Evolutionary conservation across 257 asterid genomes (phyloP), one percentile per base, ranked within the genome.

Genomic region (Solanum paucissectum): DNA sequence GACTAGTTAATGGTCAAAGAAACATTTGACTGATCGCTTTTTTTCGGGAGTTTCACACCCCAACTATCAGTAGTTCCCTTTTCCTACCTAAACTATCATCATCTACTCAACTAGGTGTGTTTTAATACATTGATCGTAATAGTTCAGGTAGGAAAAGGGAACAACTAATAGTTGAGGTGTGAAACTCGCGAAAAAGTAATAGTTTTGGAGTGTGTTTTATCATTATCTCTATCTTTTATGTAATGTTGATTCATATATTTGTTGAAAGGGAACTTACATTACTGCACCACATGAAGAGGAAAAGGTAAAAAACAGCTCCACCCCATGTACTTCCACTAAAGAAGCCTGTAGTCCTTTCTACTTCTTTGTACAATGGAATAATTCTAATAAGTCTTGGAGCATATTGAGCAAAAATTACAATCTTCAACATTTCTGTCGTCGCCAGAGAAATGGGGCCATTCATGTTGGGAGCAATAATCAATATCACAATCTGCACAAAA

Each of bases 271-370:
- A 38, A 46, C 93, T 75, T 90, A 94, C 98, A 89, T 94, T 93
- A 87, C 98, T 93, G 55, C 93, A 95, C 42, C 92, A 91, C 92
- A 93, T 93, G 91, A 92, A 94, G 60, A 91, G 93, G 33, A 93
- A 83, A 88, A 94, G 92, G 89, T 93, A 93, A 81, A 91, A 90
- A 83, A 89, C 94, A 87, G 95, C 94, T 85, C 94, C 98, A 38
- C 94, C 93, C 96, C 95, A 93, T 4, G 94, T 89, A 1, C 92
- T 93, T 84, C 88, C 94, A 42, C 92, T 89, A 75, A 93, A 91
- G 23, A 91, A 73, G 88, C 94, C 94, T 9, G 93, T 88, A 29
- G 92, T 92, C 72, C 90, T 81, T 60, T 92, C 94, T 42, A 93
- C 93, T 85, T 93, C 94, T 86, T 84, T 90, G 86, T 79, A 91